Evolutionary conservation across 2,329 filamentous ascomycete species (phyloP), one percentile per base, ranked within the genome.

Genomic region (Ascochyta pisi): DNA sequence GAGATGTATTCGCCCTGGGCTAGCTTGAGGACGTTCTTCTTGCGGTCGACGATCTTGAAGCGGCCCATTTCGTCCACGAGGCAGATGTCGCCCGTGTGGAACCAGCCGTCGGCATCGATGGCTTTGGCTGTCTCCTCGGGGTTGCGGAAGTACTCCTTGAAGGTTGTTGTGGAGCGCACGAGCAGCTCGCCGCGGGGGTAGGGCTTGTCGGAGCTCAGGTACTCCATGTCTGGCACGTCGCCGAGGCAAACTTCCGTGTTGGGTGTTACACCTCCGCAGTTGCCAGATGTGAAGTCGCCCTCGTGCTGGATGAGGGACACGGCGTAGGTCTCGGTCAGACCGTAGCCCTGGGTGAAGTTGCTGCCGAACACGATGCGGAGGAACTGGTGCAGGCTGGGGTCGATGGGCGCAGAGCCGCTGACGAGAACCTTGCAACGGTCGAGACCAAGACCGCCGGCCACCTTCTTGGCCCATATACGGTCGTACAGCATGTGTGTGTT

Each of bases 11-110:
- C 95, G 75, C 95, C 95, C 78, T 99, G 95, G 0, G 94, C 89
- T 52, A 99, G 86, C 84, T 99, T 99, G 73, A 99, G 86, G n/a
- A 99, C 91, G 78, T 98, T 98, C 89, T 99, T 99, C 79, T 92
- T 89, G 68, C 95, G 92, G 77, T 99, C 95, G 68, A 99, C 89
- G 77, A 99, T 96, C 77, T 86, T 88, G 82, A 98, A 89, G 58
- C 93, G 91, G 60, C 95, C 95, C 71, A 90, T 77, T 64, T 87
- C 87, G 76, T 99, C 95, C 23, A 99, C 83, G 62, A 88, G 85
- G 70, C 87, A 91, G 63, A 99, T 94, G 69, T 99, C 95, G 51
- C 95, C 95, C 0, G 92, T 97, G 74, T 90, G 90, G 85, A 99
- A 98, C 95, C 95, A 99, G 59, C 95, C 95, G 63, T 97, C 92